Evolutionary conservation across 176 grass and related monocot genomes (phyloP).

Genomic region (Poa pratensis): DNA sequence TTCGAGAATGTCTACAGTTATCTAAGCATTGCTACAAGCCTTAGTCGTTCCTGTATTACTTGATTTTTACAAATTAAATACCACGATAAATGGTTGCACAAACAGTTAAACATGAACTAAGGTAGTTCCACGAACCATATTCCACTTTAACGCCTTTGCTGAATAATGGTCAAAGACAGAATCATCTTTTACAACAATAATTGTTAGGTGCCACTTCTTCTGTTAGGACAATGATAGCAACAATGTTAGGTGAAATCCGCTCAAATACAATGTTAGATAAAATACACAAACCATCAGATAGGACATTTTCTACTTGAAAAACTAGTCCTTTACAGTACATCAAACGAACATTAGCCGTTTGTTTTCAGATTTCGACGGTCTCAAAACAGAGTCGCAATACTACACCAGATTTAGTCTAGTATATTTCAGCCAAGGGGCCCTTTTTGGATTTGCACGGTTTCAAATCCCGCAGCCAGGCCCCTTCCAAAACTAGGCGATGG

Average conservation of each 20-base stretch:
- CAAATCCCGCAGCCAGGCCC: too few relatives aligned
- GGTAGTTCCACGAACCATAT: background rate
- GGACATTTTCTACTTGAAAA: background rate
- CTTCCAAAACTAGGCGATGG: too few relatives aligned
- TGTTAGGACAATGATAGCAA: background rate
- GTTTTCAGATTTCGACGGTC: too few relatives aligned
- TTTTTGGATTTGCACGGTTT: too few relatives aligned
- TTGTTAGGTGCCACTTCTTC: conserved; percentile 8
- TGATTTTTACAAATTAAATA: background rate
- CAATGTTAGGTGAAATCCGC: conserved; percentile 21
- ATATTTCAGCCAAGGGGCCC: too few relatives aligned
- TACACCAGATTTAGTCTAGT: too few relatives aligned
- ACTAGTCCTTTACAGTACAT: too few relatives aligned
- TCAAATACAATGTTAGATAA: conserved; percentile 21
- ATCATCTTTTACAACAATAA: conserved; percentile 28
- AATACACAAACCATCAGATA: conserved; percentile 2
- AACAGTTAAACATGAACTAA: background rate
- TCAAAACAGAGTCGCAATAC: too few relatives aligned
- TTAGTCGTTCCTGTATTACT: background rate
- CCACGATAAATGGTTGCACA: background rate
- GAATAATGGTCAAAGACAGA: conserved; percentile 22
- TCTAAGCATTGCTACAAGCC: background rate
- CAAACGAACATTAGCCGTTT: too few relatives aligned
- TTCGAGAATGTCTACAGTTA: background rate
- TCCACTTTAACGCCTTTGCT: conserved; percentile 11